Evolutionary conservation across 1,284 basidiomycete species (phyloP), one percentile per base, ranked within the genome.

Genomic region (Naganishia sp.): DNA sequence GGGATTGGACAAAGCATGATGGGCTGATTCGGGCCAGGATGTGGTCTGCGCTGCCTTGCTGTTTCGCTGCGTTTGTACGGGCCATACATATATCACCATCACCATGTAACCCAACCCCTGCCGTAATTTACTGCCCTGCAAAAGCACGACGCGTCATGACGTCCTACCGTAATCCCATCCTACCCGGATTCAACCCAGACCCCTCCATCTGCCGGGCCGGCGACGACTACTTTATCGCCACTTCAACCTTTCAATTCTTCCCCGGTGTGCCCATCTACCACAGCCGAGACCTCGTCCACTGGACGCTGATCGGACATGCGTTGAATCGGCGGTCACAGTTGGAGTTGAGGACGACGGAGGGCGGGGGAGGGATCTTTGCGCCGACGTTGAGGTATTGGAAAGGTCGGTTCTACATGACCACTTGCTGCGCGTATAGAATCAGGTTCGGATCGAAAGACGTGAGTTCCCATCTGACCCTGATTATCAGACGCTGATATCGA

Each of bases 141-240:
- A 28, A 28, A 28, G 28, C 50, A 43, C n/a, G n/a, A 43, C n/a
- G 11, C 15, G 17, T 4, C 45, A 56, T 56, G 39, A 65, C 46
- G 28, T 41, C 67, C 10, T 68, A 57, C 60, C 69, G 72, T 21
- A 75, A 74, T 58, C 73, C 72, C 2, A 72, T 75, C 58, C 46
- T 72, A 1, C 68, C 72, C 4, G 73, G 74, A n/a, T 73, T 73
- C 71, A 74, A 75, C 66, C 73, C 74, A 4, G 72, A 75, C 51
- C 74, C 74, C 1, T 71, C 74, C 3, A 69, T 74, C 35, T 63
- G 66, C 49, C 61, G 56, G 39, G 70, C 71, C 10, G 72, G 71
- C 17, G 50, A 70, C 15, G 70, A 64, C 25, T 74, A 73, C 61
- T 75, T 72, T 66, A 31, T 73, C 35, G 56, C 70, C 1, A 74